phyloP scores from a whole-genome alignment of 257 asterid species.

The Craterostigma plantagineum region DNA sequence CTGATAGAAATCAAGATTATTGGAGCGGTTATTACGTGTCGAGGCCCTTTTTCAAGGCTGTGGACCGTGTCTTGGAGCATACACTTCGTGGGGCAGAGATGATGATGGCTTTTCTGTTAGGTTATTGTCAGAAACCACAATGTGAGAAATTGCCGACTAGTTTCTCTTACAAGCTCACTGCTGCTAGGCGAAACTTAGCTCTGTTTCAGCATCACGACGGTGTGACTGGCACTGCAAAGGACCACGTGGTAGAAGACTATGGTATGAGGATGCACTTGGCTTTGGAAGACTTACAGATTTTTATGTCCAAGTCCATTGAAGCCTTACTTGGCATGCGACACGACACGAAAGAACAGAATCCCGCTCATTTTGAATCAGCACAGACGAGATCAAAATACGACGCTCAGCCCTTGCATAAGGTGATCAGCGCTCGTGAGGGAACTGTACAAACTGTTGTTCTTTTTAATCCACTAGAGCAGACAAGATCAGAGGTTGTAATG shows the following conservation, averaged over 20 bases:
- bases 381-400: slow-evolving; percentile 69
- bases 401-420: slow-evolving; percentile 59
- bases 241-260: slow-evolving; percentile 84
- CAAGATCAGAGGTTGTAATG: slow-evolving; percentile 71
- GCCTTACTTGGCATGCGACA: slow-evolving; percentile 70
- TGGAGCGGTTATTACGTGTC: slow-evolving; percentile 99
- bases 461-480: slow-evolving; percentile 78
- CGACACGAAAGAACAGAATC: slow-evolving; percentile 61
- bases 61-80: slow-evolving; percentile 88
- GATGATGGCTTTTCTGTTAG: slow-evolving; percentile 82
- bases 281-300: slow-evolving; percentile 69
- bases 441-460: slow-evolving; percentile 79
- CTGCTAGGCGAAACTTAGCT: slow-evolving; percentile 92
- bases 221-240: slow-evolving; percentile 93
- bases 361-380: slow-evolving; percentile 78
- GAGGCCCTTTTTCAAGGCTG: slow-evolving; percentile 96
- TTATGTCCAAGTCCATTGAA: slow-evolving; percentile 82
- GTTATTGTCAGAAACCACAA: slow-evolving; percentile 68
- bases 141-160: slow-evolving; percentile 82
- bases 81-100: slow-evolving; percentile 89
- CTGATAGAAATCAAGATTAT: slow-evolving; percentile 87
- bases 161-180: slow-evolving; percentile 65
- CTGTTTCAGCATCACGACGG: slow-evolving; percentile 98
- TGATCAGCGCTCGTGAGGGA: slow-evolving; percentile 59
- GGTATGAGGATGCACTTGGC: slow-evolving; percentile 89